phyloP scores from a whole-genome alignment of 305 asterid species.

The Lippia alba region DNA sequence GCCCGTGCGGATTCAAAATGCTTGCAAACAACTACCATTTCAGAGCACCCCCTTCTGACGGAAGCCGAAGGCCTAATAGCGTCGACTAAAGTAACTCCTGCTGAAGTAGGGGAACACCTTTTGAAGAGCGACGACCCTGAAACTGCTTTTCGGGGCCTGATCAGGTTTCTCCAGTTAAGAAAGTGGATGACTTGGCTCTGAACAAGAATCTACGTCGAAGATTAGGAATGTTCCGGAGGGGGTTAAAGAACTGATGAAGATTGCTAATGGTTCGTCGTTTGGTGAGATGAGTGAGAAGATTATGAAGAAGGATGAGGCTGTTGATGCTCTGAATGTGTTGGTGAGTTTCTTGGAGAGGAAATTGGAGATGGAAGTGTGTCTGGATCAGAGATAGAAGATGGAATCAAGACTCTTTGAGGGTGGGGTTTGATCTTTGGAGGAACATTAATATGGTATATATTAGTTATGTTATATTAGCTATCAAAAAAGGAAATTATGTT shows the following conservation, averaged over 20 bases:
- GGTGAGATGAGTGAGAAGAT: conserved; percentile 22
- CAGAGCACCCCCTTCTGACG: conserved; percentile 34
- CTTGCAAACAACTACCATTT: conserved; percentile 43
- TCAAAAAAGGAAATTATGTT: background rate
- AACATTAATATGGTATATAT: background rate
- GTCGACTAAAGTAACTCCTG: conserved; percentile 45
- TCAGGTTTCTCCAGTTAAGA: conserved; percentile 40
- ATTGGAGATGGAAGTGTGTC: background rate
- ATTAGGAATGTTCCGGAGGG: background rate
- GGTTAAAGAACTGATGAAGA: conserved; percentile 26
- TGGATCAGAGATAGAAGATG: conserved; percentile 31
- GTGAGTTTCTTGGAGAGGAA: conserved; percentile 26
- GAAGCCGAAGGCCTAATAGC: conserved; percentile 37
- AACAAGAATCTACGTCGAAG: background rate
- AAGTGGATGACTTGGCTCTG: conserved; percentile 9
- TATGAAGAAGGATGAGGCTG: conserved; percentile 34
- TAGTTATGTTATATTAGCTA: background rate
- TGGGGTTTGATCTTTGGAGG: background rate
- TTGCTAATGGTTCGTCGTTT: conserved; percentile 4
- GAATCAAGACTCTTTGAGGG: conserved; percentile 15
- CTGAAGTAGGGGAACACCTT: conserved; percentile 51
- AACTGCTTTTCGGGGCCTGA: conserved; percentile 38
- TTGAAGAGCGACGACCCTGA: conserved; percentile 43
- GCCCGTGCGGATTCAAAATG: conserved; percentile 45
- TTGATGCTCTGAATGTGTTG: conserved; percentile 36